Conservation (phyloP, 495 filamentous ascomycete species). For the Margaritispora aquatica region DNA sequence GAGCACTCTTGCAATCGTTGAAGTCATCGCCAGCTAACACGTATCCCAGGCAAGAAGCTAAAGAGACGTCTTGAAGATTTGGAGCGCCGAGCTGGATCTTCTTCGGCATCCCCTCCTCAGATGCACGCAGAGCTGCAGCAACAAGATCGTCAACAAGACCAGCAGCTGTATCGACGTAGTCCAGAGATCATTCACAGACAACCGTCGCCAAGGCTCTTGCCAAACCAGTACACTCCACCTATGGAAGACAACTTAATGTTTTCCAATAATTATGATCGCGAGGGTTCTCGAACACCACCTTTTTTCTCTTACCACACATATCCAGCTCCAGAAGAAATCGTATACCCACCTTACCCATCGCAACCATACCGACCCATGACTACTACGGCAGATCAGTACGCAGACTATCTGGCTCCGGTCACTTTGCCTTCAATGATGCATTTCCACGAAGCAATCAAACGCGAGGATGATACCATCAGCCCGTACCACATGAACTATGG, state of each 20-base stretch:
- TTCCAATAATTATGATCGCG: slow-evolving; percentile 40
- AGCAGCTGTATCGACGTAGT: slow-evolving; percentile 22
- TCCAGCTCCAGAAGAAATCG: slow-evolving; percentile 60
- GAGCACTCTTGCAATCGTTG: slow-evolving; percentile 35
- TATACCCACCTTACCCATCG: slow-evolving; percentile 56
- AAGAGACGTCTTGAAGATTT: slow-evolving; percentile 97
- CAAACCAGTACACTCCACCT: slow-evolving; percentile 51
- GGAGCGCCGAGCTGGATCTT: slow-evolving; percentile 82
- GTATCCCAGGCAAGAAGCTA: slow-evolving; percentile 82
- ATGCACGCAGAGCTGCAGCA: slow-evolving; percentile 26
- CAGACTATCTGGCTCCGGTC: slow-evolving; percentile 58
- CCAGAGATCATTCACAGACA: slow-evolving; percentile 30
- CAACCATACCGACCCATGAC: slow-evolving; percentile 56
- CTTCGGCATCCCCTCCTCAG: slow-evolving; percentile 52
- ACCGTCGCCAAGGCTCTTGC: slow-evolving; percentile 31
- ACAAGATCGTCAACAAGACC: slow-evolving; percentile 9
- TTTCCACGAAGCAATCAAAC: slow-evolving; percentile 55
- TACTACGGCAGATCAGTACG: slow-evolving; percentile 54
- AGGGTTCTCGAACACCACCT: slow-evolving; percentile 65
- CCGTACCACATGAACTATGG: slow-evolving; percentile 75
- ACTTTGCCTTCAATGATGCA: slow-evolving; percentile 64
- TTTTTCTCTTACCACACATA: slow-evolving; percentile 66
- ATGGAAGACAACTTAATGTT: slow-evolving; percentile 49
- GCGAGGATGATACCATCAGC: slow-evolving; percentile 47
- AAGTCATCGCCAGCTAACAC: not conserved